Evolutionary conservation across 2,329 filamentous ascomycete species (phyloP), one percentile per base, ranked within the genome.

Genomic region (Neofusicoccum parvum): DNA sequence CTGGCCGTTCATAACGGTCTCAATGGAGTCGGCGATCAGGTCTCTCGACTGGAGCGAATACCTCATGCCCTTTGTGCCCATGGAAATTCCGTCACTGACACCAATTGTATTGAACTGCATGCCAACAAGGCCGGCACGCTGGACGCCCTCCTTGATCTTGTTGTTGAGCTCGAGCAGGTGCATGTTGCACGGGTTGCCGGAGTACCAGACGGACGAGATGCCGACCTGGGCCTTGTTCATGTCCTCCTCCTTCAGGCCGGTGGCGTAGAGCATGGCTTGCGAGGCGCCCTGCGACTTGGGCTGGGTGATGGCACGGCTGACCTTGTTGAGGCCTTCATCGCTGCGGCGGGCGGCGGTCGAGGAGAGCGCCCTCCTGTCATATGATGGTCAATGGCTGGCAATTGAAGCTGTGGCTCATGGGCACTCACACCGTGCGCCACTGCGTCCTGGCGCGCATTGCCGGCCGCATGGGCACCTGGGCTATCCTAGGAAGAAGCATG

Each of bases 101-200:
- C 95, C 95, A 74, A 99, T 92, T 67, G 96, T 99, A 85, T 99
- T 99, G 87, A 99, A 99, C 79, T 97, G 94, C 85, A 96, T 96
- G 69, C 93, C 92, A 67, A 96, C 86, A 68, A 99, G 85, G 23
- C 92, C 92, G 36, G 93, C 91, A 73, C 90, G 83, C 71, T 88
- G 81, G 37, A 92, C 90, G 68, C 89, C 87, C 75, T 90, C 86
- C 71, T 87, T 89, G 70, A 97, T 90, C 69, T 90, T 82, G 78
- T 90, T 85, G 76, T 92, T 96, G 67, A 99, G 87, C 74, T 96
- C 92, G 80, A 99, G 85, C 68, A 99, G 83, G 80, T 99, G 95
- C 94, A 97, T 99, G 82, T 99, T 99, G 85, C 95, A 99, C 32
- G 95, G 95, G 82, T 99, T 99, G 66, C 95, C 95, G 72, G 92